These are phyloP conservation scores for Stereum hirsutum DNA, from an alignment of 1,284 basidiomycete genomes.

Conservation along the genomic window DNA sequence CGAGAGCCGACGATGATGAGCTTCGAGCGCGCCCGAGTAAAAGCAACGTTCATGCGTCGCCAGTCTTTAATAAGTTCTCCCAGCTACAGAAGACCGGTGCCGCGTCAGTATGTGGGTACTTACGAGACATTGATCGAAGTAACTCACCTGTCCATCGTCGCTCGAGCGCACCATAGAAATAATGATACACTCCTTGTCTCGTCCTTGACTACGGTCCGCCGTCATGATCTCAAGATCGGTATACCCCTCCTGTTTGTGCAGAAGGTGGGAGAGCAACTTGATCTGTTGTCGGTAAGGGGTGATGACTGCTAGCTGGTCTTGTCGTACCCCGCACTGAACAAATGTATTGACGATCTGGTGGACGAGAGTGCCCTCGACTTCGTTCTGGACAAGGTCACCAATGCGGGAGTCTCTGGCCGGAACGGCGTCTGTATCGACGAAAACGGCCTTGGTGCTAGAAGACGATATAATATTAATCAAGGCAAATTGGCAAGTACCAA, in stretches of 20 bases:
- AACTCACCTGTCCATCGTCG: constrained; percentile 55
- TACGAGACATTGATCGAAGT: background rate
- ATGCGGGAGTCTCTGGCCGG: constrained; percentile 75
- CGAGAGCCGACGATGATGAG: constrained; percentile 85
- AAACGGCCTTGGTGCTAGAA: constrained; percentile 73
- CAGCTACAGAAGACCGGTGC: constrained; percentile 37
- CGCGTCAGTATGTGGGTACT: constrained; percentile 1
- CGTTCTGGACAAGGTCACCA: constrained; percentile 87
- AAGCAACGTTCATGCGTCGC: constrained; percentile 93
- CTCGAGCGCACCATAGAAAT: constrained; percentile 92
- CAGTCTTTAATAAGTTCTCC: constrained; percentile 94
- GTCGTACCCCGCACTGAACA: constrained; percentile 51
- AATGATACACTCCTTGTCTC: constrained; percentile 94
- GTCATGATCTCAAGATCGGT: constrained; percentile 81
- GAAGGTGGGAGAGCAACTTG: constrained; percentile 65
- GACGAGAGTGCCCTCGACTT: constrained; percentile 62
- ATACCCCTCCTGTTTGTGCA: constrained; percentile 39
- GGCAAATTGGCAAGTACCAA: no score
- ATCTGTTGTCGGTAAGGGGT: constrained; percentile 94
- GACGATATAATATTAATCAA: no score
- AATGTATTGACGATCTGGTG: constrained; percentile 62
- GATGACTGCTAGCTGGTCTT: constrained; percentile 79
- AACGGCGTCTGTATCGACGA: constrained; percentile 85
- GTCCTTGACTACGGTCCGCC: constrained; percentile 91
- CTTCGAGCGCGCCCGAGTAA: constrained; percentile 89